Percentiles rank a stretch among this genome's conserved stretches.
Evolutionary conservation across 345 rosid genomes (phyloP).

Genomic region (Lepidium didymum): DNA sequence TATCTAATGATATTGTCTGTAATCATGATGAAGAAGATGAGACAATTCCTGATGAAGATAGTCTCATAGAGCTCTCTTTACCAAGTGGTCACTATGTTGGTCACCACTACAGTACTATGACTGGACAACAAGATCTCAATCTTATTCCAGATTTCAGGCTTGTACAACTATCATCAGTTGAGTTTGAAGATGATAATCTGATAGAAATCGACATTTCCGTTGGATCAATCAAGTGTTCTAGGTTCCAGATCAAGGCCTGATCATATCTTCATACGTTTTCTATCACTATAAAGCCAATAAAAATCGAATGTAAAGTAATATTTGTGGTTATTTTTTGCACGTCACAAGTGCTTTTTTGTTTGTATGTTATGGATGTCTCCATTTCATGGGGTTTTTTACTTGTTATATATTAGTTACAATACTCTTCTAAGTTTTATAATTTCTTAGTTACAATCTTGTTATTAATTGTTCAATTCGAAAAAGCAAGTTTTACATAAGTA

Average conservation of each 20-base stretch:
- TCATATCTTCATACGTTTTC: neutral
- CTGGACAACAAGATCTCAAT: conserved; percentile 3
- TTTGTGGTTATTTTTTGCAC: conserved; percentile 10
- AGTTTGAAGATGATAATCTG: conserved; percentile 77
- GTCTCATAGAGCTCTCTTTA: conserved; percentile 66
- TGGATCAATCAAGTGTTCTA: conserved; percentile 72
- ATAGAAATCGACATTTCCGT: conserved; percentile 79
- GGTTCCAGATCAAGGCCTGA: conserved; percentile 62
- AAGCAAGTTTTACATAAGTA: too few relatives aligned
- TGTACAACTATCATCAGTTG: conserved; percentile 45
- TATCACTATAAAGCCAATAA: neutral
- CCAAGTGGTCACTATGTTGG: conserved; percentile 55
- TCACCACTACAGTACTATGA: conserved; percentile 2
- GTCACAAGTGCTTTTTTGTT: neutral
- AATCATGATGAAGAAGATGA: conserved; percentile 20
- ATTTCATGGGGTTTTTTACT: conserved; percentile 1
- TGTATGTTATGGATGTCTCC: neutral
- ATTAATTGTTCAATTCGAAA: too few relatives aligned
- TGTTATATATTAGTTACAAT: neutral
- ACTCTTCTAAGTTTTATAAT: neutral
- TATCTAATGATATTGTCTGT: neutral
- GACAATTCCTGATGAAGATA: conserved; percentile 65
- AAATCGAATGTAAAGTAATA: neutral
- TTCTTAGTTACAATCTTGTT: neutral
- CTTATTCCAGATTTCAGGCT: conserved; percentile 27